phyloP scores from a whole-genome alignment of 495 filamentous ascomycete species.

The Penicillium fimorum region DNA sequence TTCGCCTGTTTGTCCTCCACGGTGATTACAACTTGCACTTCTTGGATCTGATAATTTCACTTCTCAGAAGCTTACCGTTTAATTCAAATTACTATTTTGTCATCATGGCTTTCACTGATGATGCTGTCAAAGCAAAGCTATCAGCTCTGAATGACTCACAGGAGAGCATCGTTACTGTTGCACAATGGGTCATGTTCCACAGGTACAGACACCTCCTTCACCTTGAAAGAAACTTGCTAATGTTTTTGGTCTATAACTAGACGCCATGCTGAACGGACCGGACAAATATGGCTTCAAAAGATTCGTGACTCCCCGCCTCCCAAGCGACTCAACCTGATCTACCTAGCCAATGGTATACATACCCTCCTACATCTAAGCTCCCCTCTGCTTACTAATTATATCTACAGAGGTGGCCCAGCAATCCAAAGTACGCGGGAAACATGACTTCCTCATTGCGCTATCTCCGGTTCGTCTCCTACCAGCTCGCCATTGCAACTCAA shows the following conservation, averaged over 20 bases:
- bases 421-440: slow-evolving; percentile 83
- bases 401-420: slow-evolving; percentile 87
- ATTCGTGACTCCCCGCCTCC: slow-evolving; percentile 78
- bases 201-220: slow-evolving; percentile 54
- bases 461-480: slow-evolving; percentile 56
- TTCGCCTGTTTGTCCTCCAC: neutral
- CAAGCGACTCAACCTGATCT: slow-evolving; percentile 88
- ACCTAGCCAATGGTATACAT: slow-evolving; percentile 84
- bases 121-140: slow-evolving; percentile 89
- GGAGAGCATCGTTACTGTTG: slow-evolving; percentile 90
- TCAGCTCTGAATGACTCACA: slow-evolving; percentile 93
- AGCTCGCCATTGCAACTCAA: neutral
- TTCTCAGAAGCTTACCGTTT: neutral
- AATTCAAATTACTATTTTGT: neutral
- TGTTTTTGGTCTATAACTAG: slow-evolving; percentile 41
- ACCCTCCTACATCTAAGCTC: neutral
- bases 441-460: slow-evolving; percentile 89
- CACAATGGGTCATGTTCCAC: slow-evolving; percentile 99
- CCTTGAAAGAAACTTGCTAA: slow-evolving; percentile 25
- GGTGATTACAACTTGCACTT: neutral
- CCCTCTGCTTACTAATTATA: slow-evolving; percentile 20
- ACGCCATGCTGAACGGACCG: slow-evolving; percentile 84
- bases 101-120: slow-evolving; percentile 88
- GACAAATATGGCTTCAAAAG: slow-evolving; percentile 82
- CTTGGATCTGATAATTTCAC: neutral